Percentiles rank a stretch among this genome's conserved stretches.
Conservation (phyloP, 192 early-diverging fungal genomes). For the Linnemannia elongata region DNA sequence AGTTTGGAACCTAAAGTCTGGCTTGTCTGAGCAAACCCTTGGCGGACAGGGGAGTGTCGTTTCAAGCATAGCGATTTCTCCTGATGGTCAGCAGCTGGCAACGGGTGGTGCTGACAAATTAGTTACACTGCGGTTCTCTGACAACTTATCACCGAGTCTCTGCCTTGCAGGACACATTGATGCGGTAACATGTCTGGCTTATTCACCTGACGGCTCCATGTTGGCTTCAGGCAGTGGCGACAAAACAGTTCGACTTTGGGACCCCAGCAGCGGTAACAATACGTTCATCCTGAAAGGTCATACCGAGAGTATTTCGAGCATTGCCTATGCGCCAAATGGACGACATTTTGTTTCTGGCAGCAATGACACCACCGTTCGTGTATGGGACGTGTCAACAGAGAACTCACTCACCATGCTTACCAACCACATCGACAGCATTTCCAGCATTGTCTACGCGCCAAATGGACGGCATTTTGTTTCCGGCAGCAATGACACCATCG, state of each 20-base stretch:
- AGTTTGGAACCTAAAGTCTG: background rate
- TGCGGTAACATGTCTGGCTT: background rate
- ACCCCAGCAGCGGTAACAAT: background rate
- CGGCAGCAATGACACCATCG: background rate
- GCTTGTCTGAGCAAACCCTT: background rate
- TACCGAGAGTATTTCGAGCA: background rate
- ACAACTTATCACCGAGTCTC: background rate
- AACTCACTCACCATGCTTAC: background rate
- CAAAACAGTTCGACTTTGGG: conserved; percentile 7
- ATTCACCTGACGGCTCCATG: background rate
- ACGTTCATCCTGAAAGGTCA: background rate
- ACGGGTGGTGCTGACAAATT: background rate
- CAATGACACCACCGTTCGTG: background rate
- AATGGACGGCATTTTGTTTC: background rate
- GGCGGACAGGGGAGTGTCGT: background rate
- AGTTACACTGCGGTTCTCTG: background rate
- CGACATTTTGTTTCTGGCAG: background rate
- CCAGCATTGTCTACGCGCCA: background rate
- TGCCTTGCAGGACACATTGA: background rate
- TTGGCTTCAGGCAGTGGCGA: conserved; percentile 3
- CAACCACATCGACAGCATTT: background rate
- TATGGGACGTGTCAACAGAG: background rate
- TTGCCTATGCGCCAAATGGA: background rate
- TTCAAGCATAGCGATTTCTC: background rate
- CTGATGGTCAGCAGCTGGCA: background rate